These are phyloP conservation scores for Spathaspora boniae DNA, from an alignment of 805 yeast genomes.

Conservation along the genomic window DNA sequence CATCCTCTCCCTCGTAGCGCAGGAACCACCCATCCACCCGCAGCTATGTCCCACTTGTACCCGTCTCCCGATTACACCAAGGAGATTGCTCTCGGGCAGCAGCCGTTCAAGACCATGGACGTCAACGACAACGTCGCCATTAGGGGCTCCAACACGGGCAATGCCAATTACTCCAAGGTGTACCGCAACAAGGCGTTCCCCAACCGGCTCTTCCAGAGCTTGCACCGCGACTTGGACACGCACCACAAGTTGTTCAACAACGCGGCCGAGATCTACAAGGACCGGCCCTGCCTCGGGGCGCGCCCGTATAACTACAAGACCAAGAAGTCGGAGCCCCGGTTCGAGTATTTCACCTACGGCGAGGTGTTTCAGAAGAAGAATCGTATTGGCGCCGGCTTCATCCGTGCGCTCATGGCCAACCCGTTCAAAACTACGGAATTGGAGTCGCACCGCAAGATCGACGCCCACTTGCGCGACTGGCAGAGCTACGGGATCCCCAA, in stretches of 20 bases:
- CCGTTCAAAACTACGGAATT: slow-evolving; percentile 16
- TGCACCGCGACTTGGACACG: slow-evolving; percentile 22
- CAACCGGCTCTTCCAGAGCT: slow-evolving; percentile 8
- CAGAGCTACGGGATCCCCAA: slow-evolving; percentile 10
- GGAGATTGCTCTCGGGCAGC: slow-evolving; percentile 7
- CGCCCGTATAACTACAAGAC: slow-evolving; percentile 19
- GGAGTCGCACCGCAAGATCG: slow-evolving; percentile 17
- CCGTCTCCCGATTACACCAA: background rate
- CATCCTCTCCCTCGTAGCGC: background rate
- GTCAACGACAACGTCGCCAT: slow-evolving; percentile 29
- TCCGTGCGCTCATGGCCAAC: slow-evolving; percentile 22
- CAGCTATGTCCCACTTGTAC: background rate
- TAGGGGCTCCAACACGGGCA: slow-evolving; percentile 8
- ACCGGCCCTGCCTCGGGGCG: slow-evolving; percentile 21
- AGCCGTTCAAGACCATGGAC: slow-evolving; percentile 11
- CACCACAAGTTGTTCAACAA: slow-evolving; percentile 18
- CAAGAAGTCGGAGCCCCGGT: slow-evolving; percentile 8
- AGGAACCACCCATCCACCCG: background rate
- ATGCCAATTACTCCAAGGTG: slow-evolving; percentile 33
- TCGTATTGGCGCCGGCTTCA: slow-evolving; percentile 39
- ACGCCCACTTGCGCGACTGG: slow-evolving; percentile 16
- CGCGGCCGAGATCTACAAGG: slow-evolving; percentile 15
- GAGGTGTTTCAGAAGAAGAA: slow-evolving; percentile 29
- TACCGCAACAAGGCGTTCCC: slow-evolving; percentile 34
- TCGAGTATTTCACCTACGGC: slow-evolving; percentile 18